Percentiles rank a stretch among this genome's conserved stretches.
phyloP scores from a whole-genome alignment of 2,329 filamentous ascomycete genomes.

The Cladophialophora psammophila region DNA sequence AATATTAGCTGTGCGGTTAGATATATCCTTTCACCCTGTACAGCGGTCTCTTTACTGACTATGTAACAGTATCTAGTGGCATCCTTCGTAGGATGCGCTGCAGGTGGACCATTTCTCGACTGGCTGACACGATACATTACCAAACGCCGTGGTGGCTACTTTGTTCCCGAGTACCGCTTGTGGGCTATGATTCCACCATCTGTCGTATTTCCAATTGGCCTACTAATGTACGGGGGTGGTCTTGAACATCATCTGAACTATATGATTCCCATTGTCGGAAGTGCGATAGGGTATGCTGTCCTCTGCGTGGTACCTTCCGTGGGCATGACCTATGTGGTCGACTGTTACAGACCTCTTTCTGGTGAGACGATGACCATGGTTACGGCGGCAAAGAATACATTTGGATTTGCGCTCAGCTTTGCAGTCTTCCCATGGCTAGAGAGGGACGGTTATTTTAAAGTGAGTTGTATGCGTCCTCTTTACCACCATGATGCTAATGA shows the following conservation, averaged over 20 bases:
- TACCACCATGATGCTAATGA: too few relatives aligned
- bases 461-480: neutral
- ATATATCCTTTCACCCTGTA: conserved; percentile 56
- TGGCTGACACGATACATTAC: conserved; percentile 81
- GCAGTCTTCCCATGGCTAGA: conserved; percentile 26
- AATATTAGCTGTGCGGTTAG: conserved; percentile 25
- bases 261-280: conserved; percentile 25
- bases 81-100: conserved; percentile 84
- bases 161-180: conserved; percentile 89
- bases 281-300: conserved; percentile 21
- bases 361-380: conserved; percentile 27
- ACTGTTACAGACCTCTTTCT: conserved; percentile 22
- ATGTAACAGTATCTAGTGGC: conserved; percentile 64
- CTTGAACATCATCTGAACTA: conserved; percentile 11
- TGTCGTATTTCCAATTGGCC: conserved; percentile 77
- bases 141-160: conserved; percentile 82
- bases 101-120: conserved; percentile 86
- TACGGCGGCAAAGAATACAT: conserved; percentile 21
- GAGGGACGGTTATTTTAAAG: conserved; percentile 24
- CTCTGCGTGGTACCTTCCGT: conserved; percentile 20
- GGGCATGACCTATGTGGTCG: conserved; percentile 28
- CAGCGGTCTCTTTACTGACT: neutral
- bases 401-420: conserved; percentile 29
- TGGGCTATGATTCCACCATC: conserved; percentile 84
- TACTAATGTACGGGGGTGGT: conserved; percentile 73